These are phyloP conservation scores for Cercospora sojina DNA, from an alignment of 2,329 filamentous ascomycete species.

Conservation along the genomic window DNA sequence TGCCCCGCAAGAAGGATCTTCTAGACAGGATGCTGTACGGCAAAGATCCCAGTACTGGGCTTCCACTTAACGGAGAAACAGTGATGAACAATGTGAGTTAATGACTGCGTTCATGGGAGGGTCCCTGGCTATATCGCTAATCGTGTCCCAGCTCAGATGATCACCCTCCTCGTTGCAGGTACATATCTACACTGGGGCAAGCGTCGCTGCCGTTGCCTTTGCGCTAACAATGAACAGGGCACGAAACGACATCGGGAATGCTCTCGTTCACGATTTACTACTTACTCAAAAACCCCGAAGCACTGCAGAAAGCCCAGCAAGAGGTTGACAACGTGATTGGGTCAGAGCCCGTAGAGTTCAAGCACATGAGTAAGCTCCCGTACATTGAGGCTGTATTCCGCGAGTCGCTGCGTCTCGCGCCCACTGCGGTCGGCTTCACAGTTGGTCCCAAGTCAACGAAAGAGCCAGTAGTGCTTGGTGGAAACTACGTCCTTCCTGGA, in stretches of 20 bases:
- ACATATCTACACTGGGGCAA: background rate
- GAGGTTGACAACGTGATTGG: constrained; percentile 69
- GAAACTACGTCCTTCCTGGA: constrained; percentile 60
- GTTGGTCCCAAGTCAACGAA: background rate
- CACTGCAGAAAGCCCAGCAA: constrained; percentile 60
- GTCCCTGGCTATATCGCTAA: background rate
- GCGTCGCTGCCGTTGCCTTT: background rate
- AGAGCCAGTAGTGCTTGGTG: constrained; percentile 49
- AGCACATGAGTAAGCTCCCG: constrained; percentile 62
- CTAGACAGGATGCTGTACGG: constrained; percentile 68
- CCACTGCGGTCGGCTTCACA: constrained; percentile 59
- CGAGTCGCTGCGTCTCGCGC: constrained; percentile 62
- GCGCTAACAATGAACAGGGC: constrained; percentile 43
- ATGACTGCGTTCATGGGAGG: background rate
- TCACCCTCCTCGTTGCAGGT: constrained; percentile 64
- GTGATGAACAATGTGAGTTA: constrained; percentile 58
- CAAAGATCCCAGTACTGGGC: constrained; percentile 62
- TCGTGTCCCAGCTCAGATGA: constrained; percentile 43
- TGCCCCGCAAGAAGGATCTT: constrained; percentile 61
- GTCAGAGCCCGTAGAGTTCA: constrained; percentile 55
- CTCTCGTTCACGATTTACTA: constrained; percentile 66
- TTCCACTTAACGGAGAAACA: constrained; percentile 59
- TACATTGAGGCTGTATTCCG: constrained; percentile 66
- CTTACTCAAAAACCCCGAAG: constrained; percentile 62
- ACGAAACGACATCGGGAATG: constrained; percentile 69